These are phyloP conservation scores for Colletotrichum sp. DNA, from an alignment of 2,329 filamentous ascomycete species.

Conservation along the genomic window DNA sequence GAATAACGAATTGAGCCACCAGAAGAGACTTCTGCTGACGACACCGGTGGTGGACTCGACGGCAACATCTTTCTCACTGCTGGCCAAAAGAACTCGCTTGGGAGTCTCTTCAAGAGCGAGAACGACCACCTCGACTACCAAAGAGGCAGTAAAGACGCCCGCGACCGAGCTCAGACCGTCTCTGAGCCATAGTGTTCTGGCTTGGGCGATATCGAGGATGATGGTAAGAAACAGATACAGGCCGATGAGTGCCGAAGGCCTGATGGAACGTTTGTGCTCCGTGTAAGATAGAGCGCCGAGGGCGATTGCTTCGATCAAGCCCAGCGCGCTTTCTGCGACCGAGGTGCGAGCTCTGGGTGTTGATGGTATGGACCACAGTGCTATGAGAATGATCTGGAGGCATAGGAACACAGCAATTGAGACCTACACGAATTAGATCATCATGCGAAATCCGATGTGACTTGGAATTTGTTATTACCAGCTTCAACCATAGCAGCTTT, in stretches of 20 bases:
- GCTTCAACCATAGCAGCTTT: slow-evolving; percentile 25
- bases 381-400: slow-evolving; percentile 28
- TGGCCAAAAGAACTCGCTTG: slow-evolving; percentile 27
- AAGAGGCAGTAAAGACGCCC: slow-evolving; percentile 27
- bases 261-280: slow-evolving; percentile 38
- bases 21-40: slow-evolving; percentile 38
- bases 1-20: slow-evolving; percentile 39
- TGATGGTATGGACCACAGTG: slow-evolving; percentile 29
- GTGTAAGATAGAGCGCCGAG: slow-evolving; percentile 33
- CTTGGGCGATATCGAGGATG: slow-evolving; percentile 36
- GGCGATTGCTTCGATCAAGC: slow-evolving; percentile 31
- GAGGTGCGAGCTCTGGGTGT: slow-evolving; percentile 29
- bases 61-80: slow-evolving; percentile 24
- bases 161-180: slow-evolving; percentile 26
- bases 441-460: rapidly evolving
- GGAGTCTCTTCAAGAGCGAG: slow-evolving; percentile 35
- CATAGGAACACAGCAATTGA: slow-evolving; percentile 6
- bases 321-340: slow-evolving; percentile 30
- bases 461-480: slow-evolving; percentile 2
- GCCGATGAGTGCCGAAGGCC: slow-evolving; percentile 36
- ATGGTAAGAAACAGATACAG: slow-evolving; percentile 34
- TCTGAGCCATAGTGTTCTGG: slow-evolving; percentile 38
- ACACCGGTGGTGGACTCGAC: slow-evolving; percentile 36
- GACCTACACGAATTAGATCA: slow-evolving; percentile 17
- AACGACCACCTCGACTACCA: slow-evolving; percentile 30